Conservation (phyloP, 345 rosid genomes). For the Camelina laxa region DNA sequence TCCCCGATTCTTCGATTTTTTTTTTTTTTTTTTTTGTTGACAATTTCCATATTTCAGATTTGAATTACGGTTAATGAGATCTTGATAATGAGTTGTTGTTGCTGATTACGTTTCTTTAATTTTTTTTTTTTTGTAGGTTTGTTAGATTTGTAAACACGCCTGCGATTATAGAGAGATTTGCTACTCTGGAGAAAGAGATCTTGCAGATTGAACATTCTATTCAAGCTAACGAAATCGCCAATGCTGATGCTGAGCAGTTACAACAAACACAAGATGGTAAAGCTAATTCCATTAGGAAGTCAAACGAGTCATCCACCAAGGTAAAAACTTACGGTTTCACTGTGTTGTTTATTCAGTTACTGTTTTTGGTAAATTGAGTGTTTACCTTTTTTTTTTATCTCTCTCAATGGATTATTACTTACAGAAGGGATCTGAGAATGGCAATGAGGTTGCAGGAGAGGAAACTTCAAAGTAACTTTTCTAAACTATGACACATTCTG, state of each 20-base stretch:
- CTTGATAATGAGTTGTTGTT: too few species aligned
- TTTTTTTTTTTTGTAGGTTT: conserved; percentile 52
- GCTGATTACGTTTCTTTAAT: background rate
- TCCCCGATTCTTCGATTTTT: background rate
- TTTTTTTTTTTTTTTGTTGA: background rate
- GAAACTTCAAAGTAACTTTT: conserved; percentile 75
- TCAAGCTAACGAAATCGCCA: conserved; percentile 60
- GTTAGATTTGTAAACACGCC: conserved; percentile 87
- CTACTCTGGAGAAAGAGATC: conserved; percentile 72
- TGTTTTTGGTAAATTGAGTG: conserved; percentile 21
- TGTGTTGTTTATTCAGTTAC: background rate
- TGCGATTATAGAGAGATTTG: conserved; percentile 88
- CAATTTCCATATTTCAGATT: conserved; percentile 1
- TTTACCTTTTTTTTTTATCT: background rate
- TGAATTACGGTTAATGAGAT: background rate
- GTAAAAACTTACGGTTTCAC: conserved; percentile 39
- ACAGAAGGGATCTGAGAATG: conserved; percentile 50
- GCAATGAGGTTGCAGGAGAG: conserved; percentile 46
- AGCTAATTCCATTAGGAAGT: conserved; percentile 36
- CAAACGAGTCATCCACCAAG: conserved; percentile 60
- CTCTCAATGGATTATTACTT: conserved; percentile 30
- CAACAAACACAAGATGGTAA: conserved; percentile 55
- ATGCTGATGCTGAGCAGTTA: conserved; percentile 22
- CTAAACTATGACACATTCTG: background rate
- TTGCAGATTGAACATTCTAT: conserved; percentile 68